These are phyloP conservation scores for Exobasidium cylindrosporum DNA, from an alignment of 1,284 basidiomycete genomes.

Conservation along the genomic window DNA sequence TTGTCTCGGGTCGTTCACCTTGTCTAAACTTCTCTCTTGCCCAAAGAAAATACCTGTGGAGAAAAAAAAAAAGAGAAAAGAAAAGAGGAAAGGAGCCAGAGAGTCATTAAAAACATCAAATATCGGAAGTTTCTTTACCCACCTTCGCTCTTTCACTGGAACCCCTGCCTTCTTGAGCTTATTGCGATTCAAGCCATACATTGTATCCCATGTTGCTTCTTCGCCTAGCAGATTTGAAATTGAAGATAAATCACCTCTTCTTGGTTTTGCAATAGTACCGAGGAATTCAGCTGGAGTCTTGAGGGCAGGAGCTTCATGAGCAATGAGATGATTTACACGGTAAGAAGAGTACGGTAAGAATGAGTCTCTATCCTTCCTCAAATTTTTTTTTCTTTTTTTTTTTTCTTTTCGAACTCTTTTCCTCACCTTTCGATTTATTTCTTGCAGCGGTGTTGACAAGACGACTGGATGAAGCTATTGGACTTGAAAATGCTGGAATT, in stretches of 20 bases:
- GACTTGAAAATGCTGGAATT: too few species aligned
- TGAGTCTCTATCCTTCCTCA: too few species aligned
- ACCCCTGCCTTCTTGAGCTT: conserved; percentile 10
- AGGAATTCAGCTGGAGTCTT: conserved; percentile 6
- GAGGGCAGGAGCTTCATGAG: not conserved
- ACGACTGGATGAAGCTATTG: not conserved
- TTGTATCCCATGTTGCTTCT: not conserved
- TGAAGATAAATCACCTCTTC: conserved; percentile 7
- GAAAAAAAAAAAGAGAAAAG: not conserved
- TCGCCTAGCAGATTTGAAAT: not conserved
- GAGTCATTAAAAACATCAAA: not conserved
- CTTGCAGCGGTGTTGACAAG: not conserved
- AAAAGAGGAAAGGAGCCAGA: not conserved
- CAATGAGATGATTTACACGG: not conserved
- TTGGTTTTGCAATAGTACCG: not conserved
- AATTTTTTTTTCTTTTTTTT: too few species aligned
- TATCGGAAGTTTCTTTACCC: not conserved
- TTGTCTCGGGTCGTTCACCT: conserved; percentile 62
- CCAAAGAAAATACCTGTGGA: conserved; percentile 71
- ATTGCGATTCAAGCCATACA: not conserved
- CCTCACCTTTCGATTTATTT: not conserved
- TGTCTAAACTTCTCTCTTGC: conserved; percentile 73
- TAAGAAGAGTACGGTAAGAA: too few species aligned
- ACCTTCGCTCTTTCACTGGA: conserved; percentile 6
- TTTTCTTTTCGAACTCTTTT: too few species aligned